Percentiles rank a stretch among this genome's conserved stretches.
Conservation (phyloP, 202 grass and related monocot genomes). For the Setaria viridis region DNA sequence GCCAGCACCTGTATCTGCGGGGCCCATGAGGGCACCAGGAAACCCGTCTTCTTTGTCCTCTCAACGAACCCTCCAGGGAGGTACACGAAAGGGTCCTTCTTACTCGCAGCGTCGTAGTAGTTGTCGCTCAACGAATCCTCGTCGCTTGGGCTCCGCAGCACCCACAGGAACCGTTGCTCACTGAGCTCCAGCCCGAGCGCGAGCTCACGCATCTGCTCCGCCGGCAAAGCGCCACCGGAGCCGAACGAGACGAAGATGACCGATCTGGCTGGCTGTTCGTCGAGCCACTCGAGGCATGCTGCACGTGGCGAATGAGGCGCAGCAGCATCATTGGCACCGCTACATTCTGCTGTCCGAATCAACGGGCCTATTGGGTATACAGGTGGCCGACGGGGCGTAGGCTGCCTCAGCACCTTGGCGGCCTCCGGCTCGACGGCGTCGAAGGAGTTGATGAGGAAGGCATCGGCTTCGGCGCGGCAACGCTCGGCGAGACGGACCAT, state of each 20-base stretch:
- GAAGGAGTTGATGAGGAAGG: conserved; percentile 50
- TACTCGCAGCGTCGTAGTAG: conserved; percentile 40
- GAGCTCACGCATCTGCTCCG: conserved; percentile 43
- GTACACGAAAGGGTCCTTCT: conserved; percentile 44
- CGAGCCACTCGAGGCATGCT: conserved; percentile 51
- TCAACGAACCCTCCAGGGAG: conserved; percentile 46
- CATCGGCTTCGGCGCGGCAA: conserved; percentile 16
- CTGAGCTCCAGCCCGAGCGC: conserved; percentile 44
- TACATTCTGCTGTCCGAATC: not conserved
- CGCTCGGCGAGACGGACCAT: conserved; percentile 22
- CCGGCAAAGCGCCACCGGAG: conserved; percentile 36
- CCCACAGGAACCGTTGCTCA: conserved; percentile 51
- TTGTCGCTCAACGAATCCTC: not conserved
- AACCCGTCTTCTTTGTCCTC: conserved; percentile 41
- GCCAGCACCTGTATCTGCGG: conserved; percentile 57
- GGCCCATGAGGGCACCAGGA: conserved; percentile 44
- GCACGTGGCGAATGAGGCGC: accelerated
- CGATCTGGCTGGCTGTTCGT: conserved; percentile 39
- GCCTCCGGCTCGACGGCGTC: conserved; percentile 38
- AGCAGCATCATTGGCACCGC: too few relatives aligned
- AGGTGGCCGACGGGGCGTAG: not conserved
- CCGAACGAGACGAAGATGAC: conserved; percentile 59
- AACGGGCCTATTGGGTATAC: conserved; percentile 47
- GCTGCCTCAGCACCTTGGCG: not conserved
- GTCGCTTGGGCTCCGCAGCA: conserved; percentile 43